Evolutionary conservation across 345 rosid genomes (phyloP).

Genomic region (Eucalyptus regnans): DNA sequence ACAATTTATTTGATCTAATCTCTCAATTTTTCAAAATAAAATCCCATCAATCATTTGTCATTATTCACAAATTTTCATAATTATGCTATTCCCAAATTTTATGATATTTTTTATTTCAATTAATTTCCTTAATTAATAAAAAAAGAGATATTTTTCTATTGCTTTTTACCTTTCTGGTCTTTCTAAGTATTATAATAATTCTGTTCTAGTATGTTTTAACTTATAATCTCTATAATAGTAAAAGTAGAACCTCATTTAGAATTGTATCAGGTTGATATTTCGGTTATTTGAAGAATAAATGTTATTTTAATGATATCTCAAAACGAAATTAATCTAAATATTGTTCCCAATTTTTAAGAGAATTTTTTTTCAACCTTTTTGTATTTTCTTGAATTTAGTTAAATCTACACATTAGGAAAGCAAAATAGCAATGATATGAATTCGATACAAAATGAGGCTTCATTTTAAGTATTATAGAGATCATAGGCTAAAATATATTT

Average conservation of each 20-base stretch:
- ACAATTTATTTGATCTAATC: background rate
- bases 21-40: background rate
- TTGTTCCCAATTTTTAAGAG: background rate
- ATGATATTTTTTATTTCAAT: background rate
- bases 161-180: background rate
- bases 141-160: background rate
- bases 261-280: background rate
- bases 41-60: background rate
- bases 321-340: background rate
- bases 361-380: background rate
- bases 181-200: background rate
- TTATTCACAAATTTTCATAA: background rate
- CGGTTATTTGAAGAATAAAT: background rate
- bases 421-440: background rate
- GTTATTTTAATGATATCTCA: background rate
- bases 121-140: background rate
- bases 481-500: background rate
- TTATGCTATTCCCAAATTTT: background rate
- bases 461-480: background rate
- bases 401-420: background rate
- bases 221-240: background rate
- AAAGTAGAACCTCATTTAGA: background rate
- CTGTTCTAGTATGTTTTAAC: background rate
- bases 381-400: background rate
- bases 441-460: background rate